Conservation (phyloP, 345 rosid species). For the Rhodamnia rubescens region DNA sequence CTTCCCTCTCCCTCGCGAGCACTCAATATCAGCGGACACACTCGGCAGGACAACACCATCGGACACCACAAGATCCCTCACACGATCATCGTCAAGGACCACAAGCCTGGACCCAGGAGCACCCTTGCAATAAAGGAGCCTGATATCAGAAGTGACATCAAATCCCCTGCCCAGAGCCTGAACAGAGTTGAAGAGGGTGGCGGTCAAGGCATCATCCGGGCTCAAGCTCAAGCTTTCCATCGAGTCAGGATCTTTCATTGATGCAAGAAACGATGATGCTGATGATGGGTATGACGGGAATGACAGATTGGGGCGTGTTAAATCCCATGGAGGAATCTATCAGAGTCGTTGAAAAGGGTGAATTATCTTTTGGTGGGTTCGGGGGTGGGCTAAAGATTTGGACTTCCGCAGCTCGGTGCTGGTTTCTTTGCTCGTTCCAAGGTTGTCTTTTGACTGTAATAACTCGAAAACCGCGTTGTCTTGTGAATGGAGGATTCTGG, state of each 20-base stretch:
- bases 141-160: conserved; percentile 89
- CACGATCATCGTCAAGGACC: conserved; percentile 48
- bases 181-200: conserved; percentile 74
- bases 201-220: conserved; percentile 47
- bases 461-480: conserved; percentile 36
- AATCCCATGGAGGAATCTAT: not conserved
- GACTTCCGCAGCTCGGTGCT: conserved; percentile 8
- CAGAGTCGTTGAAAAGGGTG: not conserved
- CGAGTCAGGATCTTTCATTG: conserved; percentile 5
- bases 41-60: conserved; percentile 40
- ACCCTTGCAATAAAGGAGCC: conserved; percentile 89
- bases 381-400: not conserved
- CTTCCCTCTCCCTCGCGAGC: conserved; percentile 25
- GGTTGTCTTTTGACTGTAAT: conserved; percentile 27
- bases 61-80: conserved; percentile 45
- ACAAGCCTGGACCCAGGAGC: conserved; percentile 85
- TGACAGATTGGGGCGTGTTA: not conserved
- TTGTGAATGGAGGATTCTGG: conserved; percentile 6
- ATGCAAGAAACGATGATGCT: not conserved
- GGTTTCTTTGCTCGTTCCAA: conserved; percentile 1
- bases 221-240: conserved; percentile 28
- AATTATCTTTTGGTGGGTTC: not conserved
- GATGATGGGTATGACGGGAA: not conserved
- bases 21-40: conserved; percentile 59
- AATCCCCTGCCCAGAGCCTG: conserved; percentile 94